These are phyloP conservation scores for Huntiella bhutanensis DNA, from an alignment of 2,329 filamentous ascomycete species.

Conservation along the genomic window DNA sequence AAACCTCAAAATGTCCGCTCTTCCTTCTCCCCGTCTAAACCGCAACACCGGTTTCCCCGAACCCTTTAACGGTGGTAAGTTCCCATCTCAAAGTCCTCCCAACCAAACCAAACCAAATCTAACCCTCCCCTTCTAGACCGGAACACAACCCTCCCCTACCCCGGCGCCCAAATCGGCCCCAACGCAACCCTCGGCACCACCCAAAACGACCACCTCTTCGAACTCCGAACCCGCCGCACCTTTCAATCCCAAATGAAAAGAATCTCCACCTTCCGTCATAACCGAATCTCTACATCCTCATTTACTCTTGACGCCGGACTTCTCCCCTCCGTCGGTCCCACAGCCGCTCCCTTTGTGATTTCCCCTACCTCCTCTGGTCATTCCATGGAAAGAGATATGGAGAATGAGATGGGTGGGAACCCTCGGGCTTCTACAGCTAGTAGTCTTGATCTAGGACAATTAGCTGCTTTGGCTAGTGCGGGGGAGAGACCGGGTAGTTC, in stretches of 20 bases:
- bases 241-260: constrained; percentile 25
- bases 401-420: not conserved
- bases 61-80: constrained; percentile 27
- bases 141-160: constrained; percentile 44
- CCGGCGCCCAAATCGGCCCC: constrained; percentile 38
- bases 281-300: constrained; percentile 1
- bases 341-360: constrained; percentile 1
- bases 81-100: not conserved
- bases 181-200: constrained; percentile 37
- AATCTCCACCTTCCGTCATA: constrained; percentile 15
- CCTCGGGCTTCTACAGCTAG: not conserved
- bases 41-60: constrained; percentile 34
- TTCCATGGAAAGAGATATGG: constrained; percentile 2
- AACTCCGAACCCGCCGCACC: constrained; percentile 26
- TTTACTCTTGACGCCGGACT: constrained; percentile 8
- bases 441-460: not conserved
- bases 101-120: not conserved
- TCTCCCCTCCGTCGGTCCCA: constrained; percentile 4
- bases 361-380: not conserved
- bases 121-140: constrained; percentile 19
- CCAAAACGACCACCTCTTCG: constrained; percentile 27
- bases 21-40: constrained; percentile 13
- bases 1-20: constrained; percentile 11
- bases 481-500: constrained; percentile 6
- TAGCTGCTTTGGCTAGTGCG: not conserved